These are phyloP conservation scores for Papiliotrema terrestris DNA, from an alignment of 1,284 basidiomycete species.

Conservation along the genomic window DNA sequence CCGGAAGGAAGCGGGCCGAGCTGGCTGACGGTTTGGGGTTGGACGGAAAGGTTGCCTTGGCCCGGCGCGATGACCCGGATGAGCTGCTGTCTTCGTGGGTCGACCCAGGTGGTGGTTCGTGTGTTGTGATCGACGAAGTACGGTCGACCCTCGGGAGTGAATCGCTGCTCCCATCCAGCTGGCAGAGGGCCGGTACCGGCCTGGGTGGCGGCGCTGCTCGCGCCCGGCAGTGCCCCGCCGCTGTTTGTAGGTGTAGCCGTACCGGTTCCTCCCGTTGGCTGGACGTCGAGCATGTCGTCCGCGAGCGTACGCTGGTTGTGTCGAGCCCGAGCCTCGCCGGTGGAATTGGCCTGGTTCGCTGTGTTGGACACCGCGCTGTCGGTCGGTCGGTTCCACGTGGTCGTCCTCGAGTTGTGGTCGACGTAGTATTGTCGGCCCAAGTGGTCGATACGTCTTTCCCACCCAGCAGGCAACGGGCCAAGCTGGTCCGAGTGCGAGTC, in stretches of 20 bases:
- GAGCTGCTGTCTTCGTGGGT: conserved; percentile 85
- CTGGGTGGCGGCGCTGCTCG: conserved; percentile 59
- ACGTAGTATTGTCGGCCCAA: conserved; percentile 88
- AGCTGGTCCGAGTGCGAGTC: conserved; percentile 74
- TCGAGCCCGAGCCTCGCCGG: conserved; percentile 67
- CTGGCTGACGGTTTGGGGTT: conserved; percentile 77
- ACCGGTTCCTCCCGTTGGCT: conserved; percentile 17
- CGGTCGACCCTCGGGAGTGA: conserved; percentile 93
- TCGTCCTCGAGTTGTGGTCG: conserved; percentile 87
- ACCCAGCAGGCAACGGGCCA: conserved; percentile 77
- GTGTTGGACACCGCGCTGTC: conserved; percentile 49
- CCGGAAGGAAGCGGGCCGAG: conserved; percentile 93
- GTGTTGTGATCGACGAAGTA: conserved; percentile 98
- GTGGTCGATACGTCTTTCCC: conserved; percentile 89
- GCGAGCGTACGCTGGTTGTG: conserved; percentile 72
- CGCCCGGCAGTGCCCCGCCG: conserved; percentile 27
- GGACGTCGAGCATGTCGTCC: conserved; percentile 68
- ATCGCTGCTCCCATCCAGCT: conserved; percentile 96
- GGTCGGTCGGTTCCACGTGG: conserved; percentile 80
- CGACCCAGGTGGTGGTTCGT: conserved; percentile 96
- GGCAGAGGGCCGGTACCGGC: conserved; percentile 79
- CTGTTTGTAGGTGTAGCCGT: conserved; percentile 20
- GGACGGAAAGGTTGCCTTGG: conserved; percentile 70
- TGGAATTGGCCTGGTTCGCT: conserved; percentile 53
- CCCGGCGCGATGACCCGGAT: conserved; percentile 80